These are phyloP conservation scores for Aspergillus ochraceus DNA, from an alignment of 2,329 filamentous ascomycete species.

Conservation along the genomic window DNA sequence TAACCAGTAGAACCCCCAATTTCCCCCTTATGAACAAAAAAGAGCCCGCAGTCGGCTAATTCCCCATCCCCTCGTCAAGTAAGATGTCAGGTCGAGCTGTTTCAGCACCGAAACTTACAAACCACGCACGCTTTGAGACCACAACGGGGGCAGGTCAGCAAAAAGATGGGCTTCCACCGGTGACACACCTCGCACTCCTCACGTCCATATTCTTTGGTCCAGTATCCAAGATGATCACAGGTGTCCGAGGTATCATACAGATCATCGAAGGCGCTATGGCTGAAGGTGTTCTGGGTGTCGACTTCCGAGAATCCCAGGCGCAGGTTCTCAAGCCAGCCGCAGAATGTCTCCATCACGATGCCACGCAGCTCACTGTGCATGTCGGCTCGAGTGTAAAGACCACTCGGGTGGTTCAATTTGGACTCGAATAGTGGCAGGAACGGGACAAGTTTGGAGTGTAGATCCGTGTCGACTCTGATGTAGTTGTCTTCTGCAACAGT, in stretches of 20 bases:
- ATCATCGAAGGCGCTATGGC: not conserved
- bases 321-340: slow-evolving; percentile 24
- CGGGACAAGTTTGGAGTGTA: slow-evolving; percentile 9
- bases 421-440: slow-evolving; percentile 26
- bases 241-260: not conserved
- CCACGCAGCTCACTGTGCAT: slow-evolving; percentile 27
- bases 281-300: too few relatives aligned
- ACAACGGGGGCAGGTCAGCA: slow-evolving; percentile 30
- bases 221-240: slow-evolving; percentile 30
- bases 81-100: not conserved
- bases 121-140: slow-evolving; percentile 28
- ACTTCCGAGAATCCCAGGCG: slow-evolving; percentile 20
- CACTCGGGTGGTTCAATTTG: slow-evolving; percentile 24
- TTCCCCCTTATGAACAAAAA: not conserved
- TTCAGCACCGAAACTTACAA: slow-evolving; percentile 28
- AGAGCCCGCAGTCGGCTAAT: too few relatives aligned
- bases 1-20: not conserved
- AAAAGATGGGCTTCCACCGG: slow-evolving; percentile 30
- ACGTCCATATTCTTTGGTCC: slow-evolving; percentile 24
- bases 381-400: slow-evolving; percentile 25
- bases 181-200: slow-evolving; percentile 27
- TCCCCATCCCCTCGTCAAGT: too few relatives aligned
- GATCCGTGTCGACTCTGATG: not conserved
- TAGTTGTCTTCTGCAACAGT: not conserved
- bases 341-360: slow-evolving; percentile 29